phyloP scores from a whole-genome alignment of 2,329 filamentous ascomycete species.

The Monosporascus sp. region DNA sequence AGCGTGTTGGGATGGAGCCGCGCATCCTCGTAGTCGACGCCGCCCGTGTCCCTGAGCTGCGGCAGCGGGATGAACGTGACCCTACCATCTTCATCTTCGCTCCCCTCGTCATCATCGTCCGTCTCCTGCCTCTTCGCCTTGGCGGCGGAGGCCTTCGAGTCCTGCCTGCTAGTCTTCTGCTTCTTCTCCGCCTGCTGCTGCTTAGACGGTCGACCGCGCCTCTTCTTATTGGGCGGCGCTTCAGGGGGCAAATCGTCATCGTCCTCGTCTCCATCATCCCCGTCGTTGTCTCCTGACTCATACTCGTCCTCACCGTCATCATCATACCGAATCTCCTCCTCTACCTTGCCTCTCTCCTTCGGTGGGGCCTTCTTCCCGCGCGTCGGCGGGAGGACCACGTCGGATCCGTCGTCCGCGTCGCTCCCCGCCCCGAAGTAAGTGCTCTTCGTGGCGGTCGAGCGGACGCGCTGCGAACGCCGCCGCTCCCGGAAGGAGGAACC shows the following conservation, averaged over 20 bases:
- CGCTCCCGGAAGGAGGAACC: conserved; percentile 2
- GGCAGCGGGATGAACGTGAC: conserved; percentile 38
- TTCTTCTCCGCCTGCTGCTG: conserved; percentile 1
- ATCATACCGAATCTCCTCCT: conserved; percentile 7
- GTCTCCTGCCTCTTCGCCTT: conserved; percentile 23
- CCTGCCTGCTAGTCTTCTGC: conserved; percentile 9
- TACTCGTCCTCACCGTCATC: conserved; percentile 18
- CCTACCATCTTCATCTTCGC: conserved; percentile 28
- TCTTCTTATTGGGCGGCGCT: conserved; percentile 11
- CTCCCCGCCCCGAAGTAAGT: conserved; percentile 42
- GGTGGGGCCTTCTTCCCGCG: conserved; percentile 12
- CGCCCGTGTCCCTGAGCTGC: conserved; percentile 34
- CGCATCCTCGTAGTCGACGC: conserved; percentile 45
- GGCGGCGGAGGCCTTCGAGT: conserved; percentile 19
- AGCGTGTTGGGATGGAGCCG: conserved; percentile 54
- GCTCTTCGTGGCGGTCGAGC: conserved; percentile 40
- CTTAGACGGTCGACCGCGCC: conserved; percentile 15
- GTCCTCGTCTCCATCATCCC: conserved; percentile 21
- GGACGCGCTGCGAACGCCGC: conserved; percentile 40
- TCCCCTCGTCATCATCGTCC: conserved; percentile 29
- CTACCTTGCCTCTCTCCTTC: conserved; percentile 5
- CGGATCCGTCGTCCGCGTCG: conserved; percentile 13
- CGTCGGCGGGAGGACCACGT: conserved; percentile 10
- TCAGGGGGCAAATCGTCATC: conserved; percentile 10
- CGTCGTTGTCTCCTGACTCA: conserved; percentile 16